A percentile compares a stretch with the other conserved stretches of the same genome.
These are phyloP conservation scores for Xylaria flabelliformis DNA, from an alignment of 495 filamentous ascomycete species.

Conservation along the genomic window DNA sequence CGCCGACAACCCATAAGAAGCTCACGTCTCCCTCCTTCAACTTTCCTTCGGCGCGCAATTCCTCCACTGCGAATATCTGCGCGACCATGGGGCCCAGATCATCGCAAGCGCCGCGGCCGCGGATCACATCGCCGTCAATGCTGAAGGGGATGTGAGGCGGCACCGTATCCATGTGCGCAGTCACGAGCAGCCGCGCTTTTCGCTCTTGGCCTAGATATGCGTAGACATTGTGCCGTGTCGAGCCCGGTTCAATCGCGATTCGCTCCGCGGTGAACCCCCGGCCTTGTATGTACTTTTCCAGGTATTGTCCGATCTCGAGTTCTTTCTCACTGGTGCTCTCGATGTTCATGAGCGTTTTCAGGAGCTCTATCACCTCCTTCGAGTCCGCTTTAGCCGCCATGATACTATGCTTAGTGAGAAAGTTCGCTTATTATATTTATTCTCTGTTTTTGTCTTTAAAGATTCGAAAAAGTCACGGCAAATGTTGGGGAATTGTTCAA, in stretches of 20 bases:
- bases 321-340: slow-evolving; percentile 42
- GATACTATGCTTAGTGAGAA: background rate
- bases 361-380: slow-evolving; percentile 31
- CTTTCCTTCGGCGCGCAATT: slow-evolving; percentile 52
- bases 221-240: slow-evolving; percentile 68
- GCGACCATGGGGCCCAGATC: slow-evolving; percentile 74
- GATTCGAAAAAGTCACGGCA: background rate
- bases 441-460: background rate
- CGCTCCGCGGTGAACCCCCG: slow-evolving; percentile 42
- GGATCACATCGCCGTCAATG: slow-evolving; percentile 53
- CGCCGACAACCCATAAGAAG: slow-evolving; percentile 77
- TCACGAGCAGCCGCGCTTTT: slow-evolving; percentile 66
- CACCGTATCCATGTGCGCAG: slow-evolving; percentile 53
- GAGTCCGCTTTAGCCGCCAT: slow-evolving; percentile 25
- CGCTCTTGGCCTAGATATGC: slow-evolving; percentile 63
- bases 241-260: slow-evolving; percentile 37
- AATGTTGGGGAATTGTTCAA: background rate
- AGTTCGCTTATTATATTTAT: background rate
- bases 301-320: slow-evolving; percentile 37
- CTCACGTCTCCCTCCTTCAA: slow-evolving; percentile 54
- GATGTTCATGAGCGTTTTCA: slow-evolving; percentile 38
- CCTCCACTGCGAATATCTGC: slow-evolving; percentile 62
- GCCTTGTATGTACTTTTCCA: slow-evolving; percentile 34
- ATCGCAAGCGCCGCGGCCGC: slow-evolving; percentile 73
- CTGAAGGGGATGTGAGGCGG: slow-evolving; percentile 65